A percentile compares a stretch with the other conserved stretches of the same genome.
phyloP scores from a whole-genome alignment of 371 early-diverging fungal species.

The Chytridium lagenaria region DNA sequence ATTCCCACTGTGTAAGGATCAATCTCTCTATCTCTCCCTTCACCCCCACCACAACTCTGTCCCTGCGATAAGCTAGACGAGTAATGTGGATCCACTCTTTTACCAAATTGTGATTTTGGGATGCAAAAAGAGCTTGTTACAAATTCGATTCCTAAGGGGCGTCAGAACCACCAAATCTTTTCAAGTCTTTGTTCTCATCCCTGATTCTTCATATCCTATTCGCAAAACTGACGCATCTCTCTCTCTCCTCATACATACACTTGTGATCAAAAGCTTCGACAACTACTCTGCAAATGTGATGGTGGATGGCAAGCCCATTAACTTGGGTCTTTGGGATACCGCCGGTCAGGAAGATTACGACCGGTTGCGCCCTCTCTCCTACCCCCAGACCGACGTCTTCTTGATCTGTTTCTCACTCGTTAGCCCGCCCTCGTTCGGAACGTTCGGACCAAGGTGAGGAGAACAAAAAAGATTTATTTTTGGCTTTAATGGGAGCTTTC shows the following conservation, averaged over 20 bases:
- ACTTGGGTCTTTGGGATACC: conserved; percentile 91
- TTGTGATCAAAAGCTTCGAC: conserved; percentile 66
- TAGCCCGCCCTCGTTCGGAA: conserved; percentile 79
- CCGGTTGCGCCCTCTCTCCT: conserved; percentile 82
- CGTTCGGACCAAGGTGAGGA: conserved; percentile 81
- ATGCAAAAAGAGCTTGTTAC: no score
- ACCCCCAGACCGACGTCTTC: conserved; percentile 90
- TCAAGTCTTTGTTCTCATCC: no score
- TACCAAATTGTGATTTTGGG: no score
- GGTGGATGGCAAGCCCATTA: conserved; percentile 80
- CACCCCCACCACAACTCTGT: background rate
- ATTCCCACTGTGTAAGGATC: conserved; percentile 93
- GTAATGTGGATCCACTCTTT: no score
- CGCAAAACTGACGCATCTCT: no score
- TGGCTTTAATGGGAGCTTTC: background rate
- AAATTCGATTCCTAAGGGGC: no score
- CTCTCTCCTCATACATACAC: no score
- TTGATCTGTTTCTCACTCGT: conserved; percentile 85
- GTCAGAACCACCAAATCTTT: no score
- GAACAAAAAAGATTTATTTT: no score
- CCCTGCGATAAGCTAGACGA: no score
- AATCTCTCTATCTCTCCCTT: background rate
- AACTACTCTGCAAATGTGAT: conserved; percentile 84
- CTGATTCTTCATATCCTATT: no score
- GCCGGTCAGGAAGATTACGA: no score